Evolutionary conservation across 805 yeast species (phyloP).

Genomic region (Lipomyces sp.): DNA sequence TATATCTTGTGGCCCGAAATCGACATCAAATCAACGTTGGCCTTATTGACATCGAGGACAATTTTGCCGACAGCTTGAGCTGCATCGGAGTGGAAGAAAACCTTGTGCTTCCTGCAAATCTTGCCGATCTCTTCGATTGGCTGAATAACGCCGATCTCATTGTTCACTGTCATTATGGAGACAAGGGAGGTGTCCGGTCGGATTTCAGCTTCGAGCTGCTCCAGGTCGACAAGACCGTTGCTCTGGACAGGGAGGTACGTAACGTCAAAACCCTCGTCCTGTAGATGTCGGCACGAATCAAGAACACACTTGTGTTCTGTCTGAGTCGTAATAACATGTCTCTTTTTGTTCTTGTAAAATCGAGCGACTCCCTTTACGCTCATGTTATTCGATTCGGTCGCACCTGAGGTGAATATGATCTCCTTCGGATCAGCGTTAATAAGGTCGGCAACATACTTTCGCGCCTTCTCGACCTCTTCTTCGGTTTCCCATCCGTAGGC

Average conservation of each 20-base stretch:
- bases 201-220: slow-evolving; percentile 78
- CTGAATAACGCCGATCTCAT: slow-evolving; percentile 97
- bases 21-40: slow-evolving; percentile 91
- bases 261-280: slow-evolving; percentile 95
- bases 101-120: slow-evolving; percentile 82
- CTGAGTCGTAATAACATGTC: slow-evolving; percentile 92
- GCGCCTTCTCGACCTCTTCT: slow-evolving; percentile 83
- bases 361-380: slow-evolving; percentile 94
- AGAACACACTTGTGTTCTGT: slow-evolving; percentile 99
- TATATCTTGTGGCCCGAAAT: slow-evolving; percentile 95
- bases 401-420: slow-evolving; percentile 95
- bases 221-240: slow-evolving; percentile 80
- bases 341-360: slow-evolving; percentile 85
- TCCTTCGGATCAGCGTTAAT: slow-evolving; percentile 96
- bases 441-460: slow-evolving; percentile 78
- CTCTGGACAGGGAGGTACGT: slow-evolving; percentile 84
- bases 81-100: slow-evolving; percentile 95
- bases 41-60: slow-evolving; percentile 87
- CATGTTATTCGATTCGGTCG: slow-evolving; percentile 96
- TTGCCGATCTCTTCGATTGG: slow-evolving; percentile 92
- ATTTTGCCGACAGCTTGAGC: slow-evolving; percentile 98
- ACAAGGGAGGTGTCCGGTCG: slow-evolving; percentile 90
- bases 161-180: slow-evolving; percentile 95
- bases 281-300: slow-evolving; percentile 92
- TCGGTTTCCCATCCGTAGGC: slow-evolving; percentile 99